Base-by-base conservation (phyloP, 2,329 filamentous ascomycete genomes). In the Colletotrichum sansevieriae region DNA sequence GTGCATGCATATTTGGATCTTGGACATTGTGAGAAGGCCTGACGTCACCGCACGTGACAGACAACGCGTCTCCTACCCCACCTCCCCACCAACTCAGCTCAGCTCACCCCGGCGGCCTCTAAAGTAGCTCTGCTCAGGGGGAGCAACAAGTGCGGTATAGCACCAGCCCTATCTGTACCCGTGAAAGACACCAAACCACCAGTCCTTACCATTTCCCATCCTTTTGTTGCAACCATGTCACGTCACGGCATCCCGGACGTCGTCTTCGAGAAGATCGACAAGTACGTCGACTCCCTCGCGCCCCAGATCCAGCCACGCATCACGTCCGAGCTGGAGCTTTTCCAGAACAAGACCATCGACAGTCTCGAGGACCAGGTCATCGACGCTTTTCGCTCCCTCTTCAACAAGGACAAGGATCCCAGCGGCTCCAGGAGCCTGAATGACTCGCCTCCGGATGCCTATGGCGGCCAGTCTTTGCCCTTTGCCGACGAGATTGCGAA, bases 231-330 rank as follows among this genome's bases (percentile, higher is more conserved):
- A 37, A 64, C 47, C 25, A 81, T 81, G 79, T 78, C 79, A 44
- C 64, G 47, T 18, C 76, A 75, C 70, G 76, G 76, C n/a, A 71
- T 83, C 20, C 79, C 81, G 52, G 81, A 83, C 54, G 80, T 82
- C 35, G 66, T 83, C 66, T 79, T 82, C 76, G 77, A 78, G 54
- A 80, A 83, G 68, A 79, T 83, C 2, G 82, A 83, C 76, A 77
- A 82, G 15, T 83, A 83, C 57, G 81, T 83, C 73, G 82, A 83
- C 76, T 83, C 81, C 0, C 80, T 83, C 4, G 80, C 79, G 2
- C 82, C 82, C 6, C 79, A 83, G 71, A 83, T 83, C 62, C 80
- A 83, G 70, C 81, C 82, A 73, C 81, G 80, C 78, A 82, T 84
- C 74, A 75, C 80, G 13, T 66, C 77, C 13, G 82, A 84, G 75